Conservation (phyloP, 768 basidiomycete species). For the Serendipita sp. region DNA sequence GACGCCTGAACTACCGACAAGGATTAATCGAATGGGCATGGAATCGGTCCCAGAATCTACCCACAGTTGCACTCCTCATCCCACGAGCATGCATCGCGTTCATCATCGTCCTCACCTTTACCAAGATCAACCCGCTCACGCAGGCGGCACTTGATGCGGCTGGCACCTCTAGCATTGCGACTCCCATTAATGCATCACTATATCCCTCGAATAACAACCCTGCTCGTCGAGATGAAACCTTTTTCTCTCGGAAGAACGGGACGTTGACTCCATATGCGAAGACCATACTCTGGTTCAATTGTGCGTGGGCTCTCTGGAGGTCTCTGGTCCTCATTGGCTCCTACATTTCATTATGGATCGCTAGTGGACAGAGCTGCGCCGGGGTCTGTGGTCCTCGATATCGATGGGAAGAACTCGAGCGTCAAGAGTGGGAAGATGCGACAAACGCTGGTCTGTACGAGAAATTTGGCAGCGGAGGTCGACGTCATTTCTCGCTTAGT, state of each 20-base stretch:
- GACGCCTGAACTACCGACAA: background rate
- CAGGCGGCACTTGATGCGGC: slow-evolving; percentile 30
- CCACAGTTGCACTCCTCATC: slow-evolving; percentile 64
- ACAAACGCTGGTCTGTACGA: background rate
- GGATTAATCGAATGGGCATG: slow-evolving; percentile 4
- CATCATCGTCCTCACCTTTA: slow-evolving; percentile 53
- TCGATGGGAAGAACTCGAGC: slow-evolving; percentile 67
- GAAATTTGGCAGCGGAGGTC: background rate
- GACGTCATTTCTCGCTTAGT: slow-evolving; percentile 6
- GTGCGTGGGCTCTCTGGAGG: slow-evolving; percentile 67
- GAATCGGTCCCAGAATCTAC: slow-evolving; percentile 51
- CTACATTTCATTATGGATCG: slow-evolving; percentile 63
- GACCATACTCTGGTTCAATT: slow-evolving; percentile 66
- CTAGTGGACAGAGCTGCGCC: slow-evolving; percentile 59
- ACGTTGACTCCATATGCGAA: slow-evolving; percentile 57
- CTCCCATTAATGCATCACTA: background rate
- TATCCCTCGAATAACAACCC: background rate
- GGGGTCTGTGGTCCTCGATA: slow-evolving; percentile 74
- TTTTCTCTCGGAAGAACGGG: slow-evolving; percentile 48
- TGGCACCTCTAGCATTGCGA: slow-evolving; percentile 9
- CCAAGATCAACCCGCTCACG: slow-evolving; percentile 30
- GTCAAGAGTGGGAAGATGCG: slow-evolving; percentile 34
- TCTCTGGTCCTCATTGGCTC: slow-evolving; percentile 48
- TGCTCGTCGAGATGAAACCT: slow-evolving; percentile 47
- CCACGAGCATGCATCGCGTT: slow-evolving; percentile 66